A percentile compares a stretch with the other conserved stretches of the same genome.
Conservation (phyloP, 768 basidiomycete species). For the Russula emetica region DNA sequence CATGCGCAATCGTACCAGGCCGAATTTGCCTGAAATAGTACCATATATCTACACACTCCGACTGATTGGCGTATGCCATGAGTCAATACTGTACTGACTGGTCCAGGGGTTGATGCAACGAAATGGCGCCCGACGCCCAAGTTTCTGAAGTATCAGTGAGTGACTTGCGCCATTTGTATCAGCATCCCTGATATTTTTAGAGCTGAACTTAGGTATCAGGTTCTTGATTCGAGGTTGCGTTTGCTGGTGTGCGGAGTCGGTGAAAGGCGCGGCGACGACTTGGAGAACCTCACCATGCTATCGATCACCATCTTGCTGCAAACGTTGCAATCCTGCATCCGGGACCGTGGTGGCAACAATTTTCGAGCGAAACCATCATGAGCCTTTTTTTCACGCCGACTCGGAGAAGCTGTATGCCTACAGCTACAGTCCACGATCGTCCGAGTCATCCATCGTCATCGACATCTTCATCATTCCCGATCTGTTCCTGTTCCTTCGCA, state of each 20-base stretch:
- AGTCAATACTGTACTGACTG: not conserved
- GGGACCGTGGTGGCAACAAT: not conserved
- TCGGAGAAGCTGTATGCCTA: not conserved
- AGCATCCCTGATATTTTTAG: not conserved
- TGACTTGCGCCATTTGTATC: not conserved
- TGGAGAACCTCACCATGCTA: too few relatives aligned
- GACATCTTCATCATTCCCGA: not conserved
- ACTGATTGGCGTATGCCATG: not conserved
- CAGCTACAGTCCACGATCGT: not conserved
- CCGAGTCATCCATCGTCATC: conserved; percentile 1
- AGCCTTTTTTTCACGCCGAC: not conserved
- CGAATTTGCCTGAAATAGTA: not conserved
- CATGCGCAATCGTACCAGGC: not conserved
- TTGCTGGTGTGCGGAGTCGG: too few relatives aligned
- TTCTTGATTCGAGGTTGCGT: not conserved
- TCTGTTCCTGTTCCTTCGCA: conserved; percentile 1
- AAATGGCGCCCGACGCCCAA: too few relatives aligned
- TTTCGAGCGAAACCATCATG: not conserved
- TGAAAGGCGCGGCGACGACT: too few relatives aligned
- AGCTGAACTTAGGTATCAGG: not conserved
- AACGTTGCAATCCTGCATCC: not conserved
- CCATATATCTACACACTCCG: too few relatives aligned
- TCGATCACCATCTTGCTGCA: too few relatives aligned
- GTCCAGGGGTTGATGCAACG: too few relatives aligned
- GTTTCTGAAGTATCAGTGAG: not conserved